These are phyloP conservation scores for Zygoascus tannicola DNA, from an alignment of 805 yeast species.

Conservation along the genomic window DNA sequence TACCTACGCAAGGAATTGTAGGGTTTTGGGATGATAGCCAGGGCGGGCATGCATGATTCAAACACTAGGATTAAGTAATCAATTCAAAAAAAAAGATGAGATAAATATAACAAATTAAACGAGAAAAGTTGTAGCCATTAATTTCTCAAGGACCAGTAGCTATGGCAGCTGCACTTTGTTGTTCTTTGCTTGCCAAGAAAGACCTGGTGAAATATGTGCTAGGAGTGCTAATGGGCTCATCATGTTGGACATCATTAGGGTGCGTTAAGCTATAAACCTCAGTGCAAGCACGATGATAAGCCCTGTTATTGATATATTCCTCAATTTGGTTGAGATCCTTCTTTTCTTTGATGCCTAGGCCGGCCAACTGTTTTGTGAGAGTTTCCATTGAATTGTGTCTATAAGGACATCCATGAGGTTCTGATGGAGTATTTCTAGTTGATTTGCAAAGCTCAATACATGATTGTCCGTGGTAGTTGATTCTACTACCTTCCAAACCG, in stretches of 20 bases:
- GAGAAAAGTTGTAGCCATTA: too few species aligned
- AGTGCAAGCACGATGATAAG: constrained; percentile 82
- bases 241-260: constrained; percentile 27
- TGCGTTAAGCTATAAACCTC: constrained; percentile 72
- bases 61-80: too few species aligned
- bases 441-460: constrained; percentile 57
- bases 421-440: constrained; percentile 57
- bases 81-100: too few species aligned
- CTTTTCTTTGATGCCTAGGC: constrained; percentile 56
- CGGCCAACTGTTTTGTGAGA: constrained; percentile 44
- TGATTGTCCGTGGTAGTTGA: constrained; percentile 76
- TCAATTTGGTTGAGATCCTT: constrained; percentile 48
- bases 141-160: too few species aligned
- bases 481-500: constrained; percentile 86
- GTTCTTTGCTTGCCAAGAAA: constrained; percentile 6
- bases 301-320: constrained; percentile 58
- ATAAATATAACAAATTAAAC: too few species aligned
- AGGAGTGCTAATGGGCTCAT: constrained; percentile 69
- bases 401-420: constrained; percentile 91
- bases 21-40: too few species aligned
- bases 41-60: too few species aligned
- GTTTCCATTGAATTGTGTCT: constrained; percentile 62
- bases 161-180: too few species aligned
- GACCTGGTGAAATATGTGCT: constrained; percentile 72
- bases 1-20: too few species aligned